Percentiles rank a stretch among this genome's conserved stretches.
Conservation (phyloP, 805 yeast species). For the Wickerhamomyces queroliae region DNA sequence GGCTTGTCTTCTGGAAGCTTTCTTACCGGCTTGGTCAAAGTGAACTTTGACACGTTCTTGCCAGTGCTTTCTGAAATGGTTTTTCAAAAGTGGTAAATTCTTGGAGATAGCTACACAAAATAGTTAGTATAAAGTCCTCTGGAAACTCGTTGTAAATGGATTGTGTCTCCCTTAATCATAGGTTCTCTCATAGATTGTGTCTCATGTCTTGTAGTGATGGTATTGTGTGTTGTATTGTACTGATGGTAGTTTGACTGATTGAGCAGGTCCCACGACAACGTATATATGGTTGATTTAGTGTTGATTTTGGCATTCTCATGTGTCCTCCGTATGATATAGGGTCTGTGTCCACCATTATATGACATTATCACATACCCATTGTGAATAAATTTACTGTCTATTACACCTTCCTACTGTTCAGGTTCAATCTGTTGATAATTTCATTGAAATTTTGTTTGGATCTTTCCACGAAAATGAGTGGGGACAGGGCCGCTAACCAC, state of each 20-base stretch:
- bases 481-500: background rate
- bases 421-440: conserved; percentile 2
- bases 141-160: background rate
- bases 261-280: too few species aligned
- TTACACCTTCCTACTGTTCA: background rate
- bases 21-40: conserved; percentile 99
- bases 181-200: background rate
- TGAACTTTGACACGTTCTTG: conserved; percentile 99
- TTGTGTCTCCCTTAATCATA: background rate
- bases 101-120: conserved; percentile 78
- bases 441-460: conserved; percentile 19
- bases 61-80: conserved; percentile 99
- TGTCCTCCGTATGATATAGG: too few species aligned
- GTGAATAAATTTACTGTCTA: conserved; percentile 26
- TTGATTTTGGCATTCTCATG: too few species aligned
- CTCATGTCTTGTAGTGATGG: background rate
- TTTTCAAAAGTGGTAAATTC: conserved; percentile 98
- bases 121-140: conserved; percentile 16
- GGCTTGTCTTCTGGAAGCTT: conserved; percentile 92
- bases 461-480: conserved; percentile 5
- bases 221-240: too few species aligned
- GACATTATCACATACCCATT: conserved; percentile 33
- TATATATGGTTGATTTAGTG: too few species aligned
- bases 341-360: background rate
- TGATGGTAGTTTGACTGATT: too few species aligned